Evolutionary conservation across 2,329 filamentous ascomycete genomes (phyloP), one percentile per base, ranked within the genome.

Genomic region (Microascus cirrosus): DNA sequence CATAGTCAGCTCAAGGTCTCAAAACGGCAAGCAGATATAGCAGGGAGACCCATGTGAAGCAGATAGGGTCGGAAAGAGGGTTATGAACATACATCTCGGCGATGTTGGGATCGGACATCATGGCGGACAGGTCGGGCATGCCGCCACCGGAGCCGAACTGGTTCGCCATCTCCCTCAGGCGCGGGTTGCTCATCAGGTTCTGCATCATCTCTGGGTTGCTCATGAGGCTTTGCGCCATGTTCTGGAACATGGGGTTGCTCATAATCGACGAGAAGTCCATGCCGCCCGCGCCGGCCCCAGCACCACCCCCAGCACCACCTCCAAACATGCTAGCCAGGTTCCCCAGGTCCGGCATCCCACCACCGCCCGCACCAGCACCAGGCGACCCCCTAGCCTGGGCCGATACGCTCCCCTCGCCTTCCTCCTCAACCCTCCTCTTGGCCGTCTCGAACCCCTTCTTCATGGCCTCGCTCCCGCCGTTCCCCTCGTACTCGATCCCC

Each of bases 171-270:
- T 95, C 84, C 59, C 89, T 82, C 61, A 97, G 75, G 61, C 86
- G 83, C 2, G 94, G 94, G 77, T 99, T 97, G 78, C 79, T 90
- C 92, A 99, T 96, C 59, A 99, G 74, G 71, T 91, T 94, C 69
- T 79, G 82, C 84, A 97, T 87, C 77, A 92, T 84, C 11, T 95
- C 89, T 0, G 94, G 94, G 75, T 99, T 96, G 74, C 85, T 90
- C 94, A 97, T 97, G 58, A 99, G 74, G 73, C 90, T 96, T 77
- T 96, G 90, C 4, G 94, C 94, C 91, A 97, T 96, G 75, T 82
- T 89, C 55, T 91, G 84, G 75, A 99, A 95, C 94, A 97, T 97
- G 58, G 94, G 94, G 77, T 97, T 99, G 78, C 79, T 91, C 91
- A 97, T 95, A 71, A 99, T 85, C 62, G 83, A 83, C 62, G 83